phyloP scores from a whole-genome alignment of 345 rosid species.

The Citrus glauca region DNA sequence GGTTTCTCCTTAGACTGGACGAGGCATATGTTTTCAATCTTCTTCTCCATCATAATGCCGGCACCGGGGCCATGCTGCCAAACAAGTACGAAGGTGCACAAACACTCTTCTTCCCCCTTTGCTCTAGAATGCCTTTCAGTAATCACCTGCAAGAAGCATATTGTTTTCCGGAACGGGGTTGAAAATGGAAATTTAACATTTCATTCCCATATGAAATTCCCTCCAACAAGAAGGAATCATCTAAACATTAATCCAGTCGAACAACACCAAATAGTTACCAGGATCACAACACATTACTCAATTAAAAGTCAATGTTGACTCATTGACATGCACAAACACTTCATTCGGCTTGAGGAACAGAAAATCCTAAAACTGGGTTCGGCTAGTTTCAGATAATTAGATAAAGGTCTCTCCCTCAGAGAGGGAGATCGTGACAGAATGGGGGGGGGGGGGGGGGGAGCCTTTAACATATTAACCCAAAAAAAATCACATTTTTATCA shows the following conservation, averaged over 20 bases:
- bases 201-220: not conserved
- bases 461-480: not conserved
- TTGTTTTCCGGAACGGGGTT: not conserved
- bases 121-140: constrained; percentile 24
- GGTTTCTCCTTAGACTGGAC: constrained; percentile 6
- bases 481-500: not conserved
- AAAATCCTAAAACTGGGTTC: too few relatives aligned
- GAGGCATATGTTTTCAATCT: constrained; percentile 37
- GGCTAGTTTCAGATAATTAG: too few relatives aligned
- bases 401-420: too few relatives aligned
- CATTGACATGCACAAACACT: too few relatives aligned
- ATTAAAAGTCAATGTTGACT: not conserved
- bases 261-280: not conserved
- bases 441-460: accelerated
- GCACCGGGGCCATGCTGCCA: constrained; percentile 44
- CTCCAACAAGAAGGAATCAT: not conserved
- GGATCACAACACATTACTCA: not conserved
- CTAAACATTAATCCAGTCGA: constrained; percentile 1
- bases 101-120: constrained; percentile 38
- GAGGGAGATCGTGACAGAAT: too few relatives aligned
- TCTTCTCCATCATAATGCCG: constrained; percentile 16
- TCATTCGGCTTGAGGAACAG: too few relatives aligned
- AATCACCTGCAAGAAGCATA: constrained; percentile 22
- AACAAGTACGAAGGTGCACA: constrained; percentile 32
- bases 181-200: not conserved